Base-by-base conservation (phyloP, 2,329 filamentous ascomycete genomes). In the Stemphylium vesicarium region DNA sequence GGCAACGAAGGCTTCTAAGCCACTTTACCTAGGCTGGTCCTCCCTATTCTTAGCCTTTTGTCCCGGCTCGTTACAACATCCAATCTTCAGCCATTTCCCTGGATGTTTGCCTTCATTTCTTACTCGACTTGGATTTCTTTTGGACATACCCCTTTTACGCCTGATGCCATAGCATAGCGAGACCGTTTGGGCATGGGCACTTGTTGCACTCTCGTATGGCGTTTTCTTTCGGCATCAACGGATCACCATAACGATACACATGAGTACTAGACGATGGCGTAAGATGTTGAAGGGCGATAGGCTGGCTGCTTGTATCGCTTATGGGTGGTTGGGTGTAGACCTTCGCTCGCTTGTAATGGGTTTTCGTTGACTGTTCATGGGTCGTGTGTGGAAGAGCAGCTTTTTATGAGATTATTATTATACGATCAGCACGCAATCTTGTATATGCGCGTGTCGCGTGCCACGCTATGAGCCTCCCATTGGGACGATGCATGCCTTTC, bases 1-100 rank as follows among this genome's bases (percentile, higher is more conserved):
- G 95, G 94, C 65, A 91, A 98, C 78, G 93, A 98, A 82, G 95
- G 95, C 53, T 88, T 96, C 69, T 97, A 84, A 80, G 60, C 44
- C 51, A 48, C 53, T 26, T 35, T 36, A 56, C 26, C 35, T 29
- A 32, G 40, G 53, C 51, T 55, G 48, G 45, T 20, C 50, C 50
- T 53, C 33, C 52, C 26, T 42, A 53, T 59, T 53, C 40, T 52
- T 56, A 56, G 40, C 33, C 50, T 38, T 33, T 44, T n/a, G 35
- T 46, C 53, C 18, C 36, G 33, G 35, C 51, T 50, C 39, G 13
- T 61, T 49, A 41, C 54, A 55, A 31, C 53, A 52, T 51, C 32
- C 46, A 29, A 68, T 67, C 59, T 69, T 51, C 59, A 59, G 50
- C 57, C 54, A 64, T 63, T 56, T 64, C 47, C 45, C 56, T 53